phyloP scores from a whole-genome alignment of 2,329 filamentous ascomycete species.

The Calonectria naviculata region DNA sequence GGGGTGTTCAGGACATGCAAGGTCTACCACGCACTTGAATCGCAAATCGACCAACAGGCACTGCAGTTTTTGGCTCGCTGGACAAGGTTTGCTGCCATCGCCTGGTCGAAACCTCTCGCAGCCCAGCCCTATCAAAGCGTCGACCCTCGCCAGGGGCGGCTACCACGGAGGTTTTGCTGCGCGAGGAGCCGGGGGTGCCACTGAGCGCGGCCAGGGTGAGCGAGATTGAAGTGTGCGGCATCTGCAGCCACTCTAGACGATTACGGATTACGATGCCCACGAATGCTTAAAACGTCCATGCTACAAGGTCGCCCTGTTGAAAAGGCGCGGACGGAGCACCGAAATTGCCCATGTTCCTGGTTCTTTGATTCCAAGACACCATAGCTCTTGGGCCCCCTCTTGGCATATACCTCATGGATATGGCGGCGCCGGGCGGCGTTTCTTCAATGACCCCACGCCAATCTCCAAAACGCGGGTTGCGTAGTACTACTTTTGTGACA shows the following conservation, averaged over 20 bases:
- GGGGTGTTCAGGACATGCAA: background rate
- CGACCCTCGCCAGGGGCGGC: conserved; percentile 23
- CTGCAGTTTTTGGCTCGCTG: background rate
- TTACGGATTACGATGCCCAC: conserved; percentile 18
- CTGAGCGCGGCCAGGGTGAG: conserved; percentile 31
- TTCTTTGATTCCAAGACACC: conserved; percentile 3
- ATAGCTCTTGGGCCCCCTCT: background rate
- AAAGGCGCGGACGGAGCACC: conserved; percentile 16
- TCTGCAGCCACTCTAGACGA: conserved; percentile 20
- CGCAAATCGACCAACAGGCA: background rate
- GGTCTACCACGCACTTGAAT: background rate
- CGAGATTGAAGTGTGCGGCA: conserved; percentile 34
- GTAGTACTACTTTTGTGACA: conserved; percentile 28
- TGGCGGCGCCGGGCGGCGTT: conserved; percentile 15
- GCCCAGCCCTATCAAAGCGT: conserved; percentile 35
- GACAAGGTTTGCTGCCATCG: background rate
- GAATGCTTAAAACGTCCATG: background rate
- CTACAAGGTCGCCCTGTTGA: background rate
- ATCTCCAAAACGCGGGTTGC: conserved; percentile 21
- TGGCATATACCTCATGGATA: background rate
- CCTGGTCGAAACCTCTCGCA: background rate
- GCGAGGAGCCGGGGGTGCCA: background rate
- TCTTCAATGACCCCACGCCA: conserved; percentile 24
- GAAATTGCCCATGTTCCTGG: conserved; percentile 19
- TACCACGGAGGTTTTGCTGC: background rate